These are phyloP conservation scores for Eimeria brunetti DNA, from an alignment of 169 alveolate species.

Conservation along the genomic window DNA sequence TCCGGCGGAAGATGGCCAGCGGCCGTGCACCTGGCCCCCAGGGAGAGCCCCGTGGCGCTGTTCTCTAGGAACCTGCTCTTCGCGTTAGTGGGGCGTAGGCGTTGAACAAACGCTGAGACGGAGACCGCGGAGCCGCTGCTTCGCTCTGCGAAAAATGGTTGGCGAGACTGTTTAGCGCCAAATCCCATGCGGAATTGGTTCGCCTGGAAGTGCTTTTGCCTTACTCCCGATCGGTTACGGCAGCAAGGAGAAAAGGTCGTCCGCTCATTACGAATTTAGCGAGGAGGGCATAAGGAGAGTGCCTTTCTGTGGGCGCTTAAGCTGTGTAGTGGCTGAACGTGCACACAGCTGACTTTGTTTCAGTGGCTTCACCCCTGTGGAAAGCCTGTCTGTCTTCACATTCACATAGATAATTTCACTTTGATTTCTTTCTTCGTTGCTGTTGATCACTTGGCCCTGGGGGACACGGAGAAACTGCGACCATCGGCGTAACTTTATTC, in stretches of 20 bases:
- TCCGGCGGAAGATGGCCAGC: conserved; percentile 72
- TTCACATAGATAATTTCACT: conserved; percentile 13
- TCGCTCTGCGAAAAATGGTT: conserved; percentile 70
- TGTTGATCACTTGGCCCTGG: conserved; percentile 1
- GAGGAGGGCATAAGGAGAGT: not conserved
- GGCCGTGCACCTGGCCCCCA: conserved; percentile 69
- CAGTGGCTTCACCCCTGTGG: conserved; percentile 2
- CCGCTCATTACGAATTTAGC: not conserved
- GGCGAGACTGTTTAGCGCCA: conserved; percentile 60
- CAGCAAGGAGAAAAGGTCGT: conserved; percentile 4
- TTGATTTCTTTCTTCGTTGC: not conserved
- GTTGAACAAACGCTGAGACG: conserved; percentile 6
- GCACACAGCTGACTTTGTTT: not conserved
- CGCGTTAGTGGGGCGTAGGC: not conserved
- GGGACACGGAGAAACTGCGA: not conserved
- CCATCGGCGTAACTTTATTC: not conserved
- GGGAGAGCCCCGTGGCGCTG: conserved; percentile 75
- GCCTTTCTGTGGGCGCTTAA: conserved; percentile 11
- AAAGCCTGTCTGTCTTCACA: conserved; percentile 32
- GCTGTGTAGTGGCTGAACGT: not conserved
- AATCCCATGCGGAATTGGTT: conserved; percentile 68
- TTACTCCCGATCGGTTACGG: not conserved
- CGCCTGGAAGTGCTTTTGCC: conserved; percentile 13
- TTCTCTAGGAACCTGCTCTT: conserved; percentile 40
- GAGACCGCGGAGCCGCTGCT: conserved; percentile 42